Base-by-base conservation (phyloP, 192 early-diverging fungal species). In the Mortierella claussenii region DNA sequence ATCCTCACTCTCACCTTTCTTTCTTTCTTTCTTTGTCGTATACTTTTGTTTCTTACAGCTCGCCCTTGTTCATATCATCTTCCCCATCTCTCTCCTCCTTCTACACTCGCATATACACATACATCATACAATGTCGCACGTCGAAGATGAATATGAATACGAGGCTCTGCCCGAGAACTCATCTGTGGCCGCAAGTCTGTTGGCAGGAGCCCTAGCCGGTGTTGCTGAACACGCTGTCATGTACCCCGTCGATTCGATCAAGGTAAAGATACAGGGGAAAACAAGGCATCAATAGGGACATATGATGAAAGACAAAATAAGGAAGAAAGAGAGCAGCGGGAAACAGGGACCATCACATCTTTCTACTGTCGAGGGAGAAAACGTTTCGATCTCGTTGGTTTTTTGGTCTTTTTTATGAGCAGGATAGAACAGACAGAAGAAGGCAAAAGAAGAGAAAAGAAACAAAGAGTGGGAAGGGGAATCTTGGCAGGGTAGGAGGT, bases 221-320 rank as follows among this genome's bases (percentile, higher is more conserved):
- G 94, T 98, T 68, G 93, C 92, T 43, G 97, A 98, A 81, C 97
- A 98, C 74, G 88, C 92, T 26, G 89, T 96, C 48, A 97, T 96
- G 92, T 97, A 93, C 78, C 97, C 96, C 5, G 84, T 97, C 18
- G 97, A 98, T 78, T 86, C 86, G 61, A 89, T 98, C 64, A 98
- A 98, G 91, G 93, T 93, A 85, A 68, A 50, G n/a, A 42, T n/a
- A n/a, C n/a, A n/a, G n/a, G n/a, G n/a, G n/a, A n/a, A n/a, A n/a
- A n/a, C n/a, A n/a, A n/a, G n/a, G n/a, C n/a, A n/a, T n/a, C n/a
- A n/a, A n/a, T n/a, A n/a, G n/a, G n/a, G n/a, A n/a, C n/a, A n/a
- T n/a, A n/a, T n/a, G n/a, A n/a, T n/a, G n/a, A n/a, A n/a, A n/a
- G n/a, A n/a, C n/a, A n/a, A n/a, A n/a, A n/a, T n/a, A n/a, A n/a